Conservation (phyloP, 495 filamentous ascomycete genomes). For the Podospora comata region DNA sequence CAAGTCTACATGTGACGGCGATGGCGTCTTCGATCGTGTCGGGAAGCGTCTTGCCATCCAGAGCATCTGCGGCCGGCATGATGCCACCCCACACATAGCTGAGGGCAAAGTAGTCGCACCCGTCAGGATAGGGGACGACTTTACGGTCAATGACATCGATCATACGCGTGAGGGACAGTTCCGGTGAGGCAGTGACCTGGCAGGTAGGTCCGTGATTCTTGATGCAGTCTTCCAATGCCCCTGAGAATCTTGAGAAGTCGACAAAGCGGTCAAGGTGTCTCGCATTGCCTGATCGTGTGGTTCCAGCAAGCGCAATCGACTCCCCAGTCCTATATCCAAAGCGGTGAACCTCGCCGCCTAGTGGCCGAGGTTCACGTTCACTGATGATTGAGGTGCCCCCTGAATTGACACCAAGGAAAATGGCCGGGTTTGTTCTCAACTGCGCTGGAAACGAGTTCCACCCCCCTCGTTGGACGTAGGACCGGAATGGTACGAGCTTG, state of each 20-base stretch:
- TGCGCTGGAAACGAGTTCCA: not conserved
- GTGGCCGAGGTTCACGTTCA: not conserved
- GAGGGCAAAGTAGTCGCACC: not conserved
- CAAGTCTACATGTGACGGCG: constrained; percentile 17
- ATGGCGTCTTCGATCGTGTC: constrained; percentile 29
- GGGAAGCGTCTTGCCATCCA: constrained; percentile 22
- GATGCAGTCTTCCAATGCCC: not conserved
- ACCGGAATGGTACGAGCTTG: not conserved
- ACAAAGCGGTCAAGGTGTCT: constrained; percentile 7
- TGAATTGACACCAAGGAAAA: not conserved
- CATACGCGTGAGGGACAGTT: not conserved
- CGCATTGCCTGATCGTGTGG: not conserved
- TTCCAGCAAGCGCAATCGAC: constrained; percentile 3
- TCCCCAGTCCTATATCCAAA: not conserved
- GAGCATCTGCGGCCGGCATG: constrained; percentile 13
- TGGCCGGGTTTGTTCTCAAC: not conserved
- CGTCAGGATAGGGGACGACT: not conserved
- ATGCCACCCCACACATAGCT: constrained; percentile 4
- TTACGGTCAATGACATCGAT: not conserved
- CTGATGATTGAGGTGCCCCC: not conserved
- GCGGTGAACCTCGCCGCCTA: not conserved
- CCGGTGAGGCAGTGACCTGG: not conserved
- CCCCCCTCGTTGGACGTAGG: not conserved
- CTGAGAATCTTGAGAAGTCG: not conserved
- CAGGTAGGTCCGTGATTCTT: not conserved